phyloP scores from a whole-genome alignment of 441 rosid species.

The Biscutella laevigata region DNA sequence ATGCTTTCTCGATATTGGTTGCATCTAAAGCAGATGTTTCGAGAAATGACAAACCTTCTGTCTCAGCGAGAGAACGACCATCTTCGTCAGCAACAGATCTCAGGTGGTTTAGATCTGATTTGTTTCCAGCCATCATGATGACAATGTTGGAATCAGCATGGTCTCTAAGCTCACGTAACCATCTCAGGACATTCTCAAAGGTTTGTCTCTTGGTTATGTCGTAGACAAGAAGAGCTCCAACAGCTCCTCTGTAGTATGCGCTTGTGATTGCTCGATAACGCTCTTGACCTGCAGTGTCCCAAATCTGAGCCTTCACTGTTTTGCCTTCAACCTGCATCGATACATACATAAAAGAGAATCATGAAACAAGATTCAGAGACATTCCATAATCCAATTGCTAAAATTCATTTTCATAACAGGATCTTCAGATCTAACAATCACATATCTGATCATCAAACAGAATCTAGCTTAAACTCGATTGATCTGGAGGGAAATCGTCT shows the following conservation, averaged over 20 bases:
- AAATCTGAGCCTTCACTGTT: conserved; percentile 94
- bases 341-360: neutral
- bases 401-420: neutral
- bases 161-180: conserved; percentile 86
- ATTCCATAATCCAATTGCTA: neutral
- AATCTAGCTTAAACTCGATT: neutral
- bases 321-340: conserved; percentile 69
- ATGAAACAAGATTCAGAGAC: neutral
- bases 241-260: conserved; percentile 96
- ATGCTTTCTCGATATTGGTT: conserved; percentile 76
- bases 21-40: conserved; percentile 92
- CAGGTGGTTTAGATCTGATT: conserved; percentile 75
- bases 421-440: conserved; percentile 8
- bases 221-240: conserved; percentile 89
- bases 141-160: conserved; percentile 97
- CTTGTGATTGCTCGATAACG: conserved; percentile 91
- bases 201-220: conserved; percentile 95
- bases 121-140: conserved; percentile 94
- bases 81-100: conserved; percentile 71
- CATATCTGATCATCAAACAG: neutral
- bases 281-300: conserved; percentile 99
- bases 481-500: neutral
- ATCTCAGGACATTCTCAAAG: conserved; percentile 76
- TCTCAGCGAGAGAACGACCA: conserved; percentile 67
- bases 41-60: conserved; percentile 82